A percentile compares a stretch with the other conserved stretches of the same genome.
Conservation (phyloP, 2,329 filamentous ascomycete genomes). For the Akanthomyces lecanii region DNA sequence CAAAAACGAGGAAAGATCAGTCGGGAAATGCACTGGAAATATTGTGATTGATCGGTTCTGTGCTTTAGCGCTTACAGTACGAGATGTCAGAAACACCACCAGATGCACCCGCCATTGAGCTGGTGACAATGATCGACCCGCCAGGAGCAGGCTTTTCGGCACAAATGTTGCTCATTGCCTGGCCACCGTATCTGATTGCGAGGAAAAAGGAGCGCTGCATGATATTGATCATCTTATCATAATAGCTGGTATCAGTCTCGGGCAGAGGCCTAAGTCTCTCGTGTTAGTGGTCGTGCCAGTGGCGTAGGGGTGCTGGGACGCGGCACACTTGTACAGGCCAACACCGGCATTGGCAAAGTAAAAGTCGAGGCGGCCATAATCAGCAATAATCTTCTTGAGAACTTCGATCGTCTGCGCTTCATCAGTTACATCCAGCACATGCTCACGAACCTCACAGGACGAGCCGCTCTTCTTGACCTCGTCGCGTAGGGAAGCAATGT, state of each 20-base stretch:
- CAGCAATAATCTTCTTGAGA: not conserved
- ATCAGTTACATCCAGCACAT: conserved; percentile 6
- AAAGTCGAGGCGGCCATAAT: conserved; percentile 21
- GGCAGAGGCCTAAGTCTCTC: not conserved
- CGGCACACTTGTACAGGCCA: conserved; percentile 15
- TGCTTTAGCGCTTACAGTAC: not conserved
- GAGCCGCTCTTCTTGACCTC: not conserved
- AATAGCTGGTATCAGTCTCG: not conserved
- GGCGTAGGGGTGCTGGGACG: too few relatives aligned
- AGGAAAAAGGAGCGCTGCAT: conserved; percentile 22
- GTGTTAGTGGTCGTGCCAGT: not conserved
- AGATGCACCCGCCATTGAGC: conserved; percentile 17
- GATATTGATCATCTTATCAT: conserved; percentile 11
- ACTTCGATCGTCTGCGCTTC: conserved; percentile 13
- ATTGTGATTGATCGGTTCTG: not conserved
- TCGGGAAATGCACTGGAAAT: too few relatives aligned
- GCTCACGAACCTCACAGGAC: not conserved
- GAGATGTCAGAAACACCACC: conserved; percentile 18
- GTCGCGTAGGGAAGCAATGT: conserved; percentile 11
- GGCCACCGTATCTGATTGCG: conserved; percentile 20
- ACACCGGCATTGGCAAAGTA: conserved; percentile 23
- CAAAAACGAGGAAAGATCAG: too few relatives aligned
- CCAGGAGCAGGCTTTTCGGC: conserved; percentile 18
- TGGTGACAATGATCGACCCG: not conserved
- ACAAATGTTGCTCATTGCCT: conserved; percentile 19